A percentile compares a stretch with the other conserved stretches of the same genome.
Evolutionary conservation across 1,139 yeast genomes (phyloP).

Genomic region (Groenewaldozyma sp.): DNA sequence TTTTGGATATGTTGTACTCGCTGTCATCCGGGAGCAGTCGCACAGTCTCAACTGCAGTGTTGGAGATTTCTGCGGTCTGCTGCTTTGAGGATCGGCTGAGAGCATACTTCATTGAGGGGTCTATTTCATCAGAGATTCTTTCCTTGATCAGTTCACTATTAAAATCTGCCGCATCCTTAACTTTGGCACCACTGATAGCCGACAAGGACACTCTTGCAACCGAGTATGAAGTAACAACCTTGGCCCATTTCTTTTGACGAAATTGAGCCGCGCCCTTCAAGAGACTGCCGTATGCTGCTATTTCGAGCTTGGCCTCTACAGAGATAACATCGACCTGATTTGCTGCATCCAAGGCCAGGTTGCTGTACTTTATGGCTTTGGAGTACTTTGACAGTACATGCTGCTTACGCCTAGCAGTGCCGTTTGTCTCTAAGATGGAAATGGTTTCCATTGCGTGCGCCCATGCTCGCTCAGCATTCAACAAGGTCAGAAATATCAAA

Average conservation of each 20-base stretch:
- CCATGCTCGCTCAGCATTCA: constrained; percentile 59
- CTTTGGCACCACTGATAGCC: constrained; percentile 10
- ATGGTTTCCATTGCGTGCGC: constrained; percentile 60
- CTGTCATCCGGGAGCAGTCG: constrained; percentile 6
- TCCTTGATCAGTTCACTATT: constrained; percentile 50
- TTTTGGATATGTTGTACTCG: constrained; percentile 11
- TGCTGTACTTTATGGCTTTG: constrained; percentile 44
- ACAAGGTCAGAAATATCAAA: constrained; percentile 43
- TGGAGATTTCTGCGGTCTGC: constrained; percentile 24
- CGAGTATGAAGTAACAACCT: constrained; percentile 45
- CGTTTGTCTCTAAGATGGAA: constrained; percentile 47
- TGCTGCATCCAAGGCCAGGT: constrained; percentile 28
- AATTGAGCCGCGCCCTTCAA: constrained; percentile 52
- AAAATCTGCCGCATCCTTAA: constrained; percentile 8
- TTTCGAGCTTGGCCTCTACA: constrained; percentile 36
- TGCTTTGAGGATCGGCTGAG: constrained; percentile 35
- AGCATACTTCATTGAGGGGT: constrained; percentile 58
- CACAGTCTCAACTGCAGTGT: constrained; percentile 12
- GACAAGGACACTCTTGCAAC: constrained; percentile 50
- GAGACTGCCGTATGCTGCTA: constrained; percentile 51
- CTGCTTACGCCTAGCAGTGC: constrained; percentile 28
- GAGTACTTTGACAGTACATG: constrained; percentile 61
- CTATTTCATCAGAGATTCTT: constrained; percentile 50
- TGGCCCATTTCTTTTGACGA: constrained; percentile 49
- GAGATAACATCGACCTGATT: constrained; percentile 29